Evolutionary conservation across 257 asterid species (phyloP).

Genomic region (Solanum clarkiae): DNA sequence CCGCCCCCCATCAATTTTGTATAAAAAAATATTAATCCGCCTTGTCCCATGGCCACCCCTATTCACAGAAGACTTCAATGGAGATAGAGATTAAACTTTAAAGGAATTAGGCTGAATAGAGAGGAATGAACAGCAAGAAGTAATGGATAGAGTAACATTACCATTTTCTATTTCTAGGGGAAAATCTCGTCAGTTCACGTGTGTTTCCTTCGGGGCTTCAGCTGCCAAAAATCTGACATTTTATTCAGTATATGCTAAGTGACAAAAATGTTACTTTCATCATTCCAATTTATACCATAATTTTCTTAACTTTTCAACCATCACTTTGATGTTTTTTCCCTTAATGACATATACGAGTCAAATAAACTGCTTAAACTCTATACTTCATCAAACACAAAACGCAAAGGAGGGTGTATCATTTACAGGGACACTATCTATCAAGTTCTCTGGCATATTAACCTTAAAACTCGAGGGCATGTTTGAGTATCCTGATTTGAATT

Average conservation of each 20-base stretch:
- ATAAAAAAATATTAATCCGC: too few species aligned
- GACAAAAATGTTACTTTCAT: background rate
- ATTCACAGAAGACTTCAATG: background rate
- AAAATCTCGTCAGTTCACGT: background rate
- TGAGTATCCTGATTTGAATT: background rate
- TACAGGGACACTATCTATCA: background rate
- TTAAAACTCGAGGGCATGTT: background rate
- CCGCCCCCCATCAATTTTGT: too few species aligned
- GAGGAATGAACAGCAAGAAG: background rate
- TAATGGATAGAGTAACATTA: background rate
- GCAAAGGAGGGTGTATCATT: background rate
- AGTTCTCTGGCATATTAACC: background rate
- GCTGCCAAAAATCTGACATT: background rate
- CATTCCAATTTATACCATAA: background rate
- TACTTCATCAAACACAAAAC: background rate
- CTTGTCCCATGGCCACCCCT: too few species aligned
- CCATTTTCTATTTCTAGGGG: background rate
- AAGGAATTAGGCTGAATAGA: background rate
- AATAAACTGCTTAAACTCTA: background rate
- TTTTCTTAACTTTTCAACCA: background rate
- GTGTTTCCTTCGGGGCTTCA: background rate
- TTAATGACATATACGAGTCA: background rate
- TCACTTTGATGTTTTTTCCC: background rate
- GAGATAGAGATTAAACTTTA: background rate
- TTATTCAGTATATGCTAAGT: background rate